Conservation (phyloP, 768 basidiomycete genomes). For the Xerocomellus amylosporus region DNA sequence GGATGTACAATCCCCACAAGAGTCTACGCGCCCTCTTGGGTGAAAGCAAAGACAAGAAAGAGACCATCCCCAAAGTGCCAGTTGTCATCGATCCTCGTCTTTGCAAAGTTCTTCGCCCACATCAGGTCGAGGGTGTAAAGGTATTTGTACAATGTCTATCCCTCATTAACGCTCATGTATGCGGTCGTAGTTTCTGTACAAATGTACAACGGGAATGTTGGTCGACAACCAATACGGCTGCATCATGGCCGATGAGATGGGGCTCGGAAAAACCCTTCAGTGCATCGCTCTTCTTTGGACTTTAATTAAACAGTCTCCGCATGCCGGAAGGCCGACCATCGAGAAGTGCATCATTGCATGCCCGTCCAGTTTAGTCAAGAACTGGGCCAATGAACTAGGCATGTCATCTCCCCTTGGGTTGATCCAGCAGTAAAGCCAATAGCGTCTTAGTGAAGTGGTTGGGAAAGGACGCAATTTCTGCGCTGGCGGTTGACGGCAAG, state of each 20-base stretch:
- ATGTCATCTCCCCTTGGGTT: constrained; percentile 23
- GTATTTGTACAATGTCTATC: constrained; percentile 40
- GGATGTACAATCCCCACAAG: constrained; percentile 89
- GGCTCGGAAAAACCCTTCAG: constrained; percentile 93
- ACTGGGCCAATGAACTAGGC: constrained; percentile 98
- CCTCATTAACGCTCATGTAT: constrained; percentile 1
- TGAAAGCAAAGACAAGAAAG: constrained; percentile 65
- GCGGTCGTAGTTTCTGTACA: constrained; percentile 79
- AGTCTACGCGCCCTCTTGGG: constrained; percentile 78
- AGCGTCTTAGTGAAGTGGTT: constrained; percentile 83
- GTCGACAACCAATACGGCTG: constrained; percentile 90
- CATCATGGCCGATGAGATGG: constrained; percentile 99
- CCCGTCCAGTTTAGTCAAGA: constrained; percentile 93
- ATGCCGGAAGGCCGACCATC: constrained; percentile 79
- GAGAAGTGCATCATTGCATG: constrained; percentile 98
- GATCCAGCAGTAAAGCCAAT: not conserved
- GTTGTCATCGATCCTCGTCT: constrained; percentile 95
- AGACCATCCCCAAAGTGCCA: constrained; percentile 73
- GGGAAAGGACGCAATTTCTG: constrained; percentile 77
- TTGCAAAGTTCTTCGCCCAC: constrained; percentile 85
- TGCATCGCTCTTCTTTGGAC: constrained; percentile 97
- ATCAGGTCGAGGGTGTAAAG: constrained; percentile 98
- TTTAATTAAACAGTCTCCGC: constrained; percentile 90
- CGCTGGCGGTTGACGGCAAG: constrained; percentile 89
- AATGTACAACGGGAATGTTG: constrained; percentile 90